Evolutionary conservation across 1,284 basidiomycete species (phyloP).

Genomic region (Amylostereum areolatum): DNA sequence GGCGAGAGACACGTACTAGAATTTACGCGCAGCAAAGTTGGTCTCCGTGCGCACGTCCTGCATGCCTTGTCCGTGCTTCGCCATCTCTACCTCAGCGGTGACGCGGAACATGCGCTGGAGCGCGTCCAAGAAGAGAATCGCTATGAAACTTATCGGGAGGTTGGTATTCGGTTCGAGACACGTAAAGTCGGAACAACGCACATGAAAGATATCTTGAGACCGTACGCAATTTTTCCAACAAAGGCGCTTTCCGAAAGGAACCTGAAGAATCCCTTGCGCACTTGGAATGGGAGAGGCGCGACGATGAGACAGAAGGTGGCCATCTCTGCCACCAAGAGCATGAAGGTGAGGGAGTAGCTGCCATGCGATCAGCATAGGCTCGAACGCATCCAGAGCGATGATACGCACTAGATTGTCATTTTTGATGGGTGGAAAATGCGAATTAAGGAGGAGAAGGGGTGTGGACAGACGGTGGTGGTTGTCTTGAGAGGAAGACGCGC

Average conservation of each 20-base stretch:
- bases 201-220: slow-evolving; percentile 93
- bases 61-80: slow-evolving; percentile 50
- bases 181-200: slow-evolving; percentile 29
- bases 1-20: slow-evolving; percentile 63
- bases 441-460: background rate
- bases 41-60: slow-evolving; percentile 78
- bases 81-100: slow-evolving; percentile 66
- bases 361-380: background rate
- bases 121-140: slow-evolving; percentile 83
- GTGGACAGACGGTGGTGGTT: background rate
- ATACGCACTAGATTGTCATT: slow-evolving; percentile 69
- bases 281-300: slow-evolving; percentile 69
- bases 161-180: background rate
- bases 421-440: slow-evolving; percentile 13
- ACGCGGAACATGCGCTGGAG: slow-evolving; percentile 91
- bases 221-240: slow-evolving; percentile 73
- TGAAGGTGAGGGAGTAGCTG: slow-evolving; percentile 72
- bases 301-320: slow-evolving; percentile 69
- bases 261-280: slow-evolving; percentile 67
- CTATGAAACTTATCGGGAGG: slow-evolving; percentile 68
- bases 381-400: background rate
- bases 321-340: slow-evolving; percentile 77
- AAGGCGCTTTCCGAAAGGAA: slow-evolving; percentile 70
- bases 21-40: slow-evolving; percentile 83
- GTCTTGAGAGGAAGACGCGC: no score